phyloP scores from a whole-genome alignment of 2,329 filamentous ascomycete species.

The Fusarium coicis region DNA sequence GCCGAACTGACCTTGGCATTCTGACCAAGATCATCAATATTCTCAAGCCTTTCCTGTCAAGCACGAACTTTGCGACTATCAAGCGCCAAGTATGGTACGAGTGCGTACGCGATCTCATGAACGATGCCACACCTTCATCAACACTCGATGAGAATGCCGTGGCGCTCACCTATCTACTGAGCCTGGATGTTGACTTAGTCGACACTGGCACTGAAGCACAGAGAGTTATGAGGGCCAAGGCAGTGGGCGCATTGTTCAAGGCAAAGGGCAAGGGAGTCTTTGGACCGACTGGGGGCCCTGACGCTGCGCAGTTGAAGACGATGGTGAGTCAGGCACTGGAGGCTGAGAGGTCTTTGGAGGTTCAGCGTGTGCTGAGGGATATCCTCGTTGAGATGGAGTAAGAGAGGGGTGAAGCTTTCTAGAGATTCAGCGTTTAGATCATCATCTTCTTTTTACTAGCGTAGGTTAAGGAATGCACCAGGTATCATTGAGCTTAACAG shows the following conservation, averaged over 20 bases:
- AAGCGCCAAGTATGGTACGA: conserved; percentile 65
- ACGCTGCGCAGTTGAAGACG: conserved; percentile 46
- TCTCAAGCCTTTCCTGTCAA: conserved; percentile 55
- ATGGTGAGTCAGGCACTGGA: conserved; percentile 50
- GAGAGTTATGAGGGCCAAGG: conserved; percentile 59
- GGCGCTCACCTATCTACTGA: conserved; percentile 55
- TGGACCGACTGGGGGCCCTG: conserved; percentile 43
- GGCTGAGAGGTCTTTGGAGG: conserved; percentile 58
- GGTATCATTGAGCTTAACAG: neutral
- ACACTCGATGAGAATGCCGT: conserved; percentile 31
- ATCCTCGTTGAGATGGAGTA: conserved; percentile 48
- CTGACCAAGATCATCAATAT: conserved; percentile 54
- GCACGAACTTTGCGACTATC: conserved; percentile 54
- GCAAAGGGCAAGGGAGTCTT: conserved; percentile 58
- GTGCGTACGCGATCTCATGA: conserved; percentile 59
- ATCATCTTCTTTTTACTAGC: neutral
- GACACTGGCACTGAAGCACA: conserved; percentile 64
- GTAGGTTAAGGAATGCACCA: neutral
- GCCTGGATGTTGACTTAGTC: conserved; percentile 58
- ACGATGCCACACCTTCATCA: conserved; percentile 49
- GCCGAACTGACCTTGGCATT: conserved; percentile 52
- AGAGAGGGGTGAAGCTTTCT: neutral
- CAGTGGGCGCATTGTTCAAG: conserved; percentile 54
- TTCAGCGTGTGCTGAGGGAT: conserved; percentile 56
- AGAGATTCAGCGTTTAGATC: neutral